These are phyloP conservation scores for Leccinum uliginosum DNA, from an alignment of 768 basidiomycete species.

Conservation along the genomic window DNA sequence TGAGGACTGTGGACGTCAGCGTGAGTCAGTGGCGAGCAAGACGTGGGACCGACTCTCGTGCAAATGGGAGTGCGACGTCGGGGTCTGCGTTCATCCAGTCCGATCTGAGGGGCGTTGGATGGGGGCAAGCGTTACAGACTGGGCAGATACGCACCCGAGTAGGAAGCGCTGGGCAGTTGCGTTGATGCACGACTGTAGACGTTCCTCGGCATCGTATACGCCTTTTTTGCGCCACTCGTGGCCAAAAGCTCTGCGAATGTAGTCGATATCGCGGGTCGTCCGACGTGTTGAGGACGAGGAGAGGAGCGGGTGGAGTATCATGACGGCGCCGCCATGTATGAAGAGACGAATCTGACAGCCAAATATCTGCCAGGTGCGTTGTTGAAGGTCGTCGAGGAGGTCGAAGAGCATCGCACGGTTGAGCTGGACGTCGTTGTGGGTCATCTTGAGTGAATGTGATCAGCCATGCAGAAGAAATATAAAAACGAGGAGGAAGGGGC, in stretches of 20 bases:
- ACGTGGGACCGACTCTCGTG: slow-evolving; percentile 45
- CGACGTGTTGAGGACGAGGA: slow-evolving; percentile 39
- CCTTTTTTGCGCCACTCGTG: slow-evolving; percentile 49
- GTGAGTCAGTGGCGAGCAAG: background rate
- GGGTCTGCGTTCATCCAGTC: slow-evolving; percentile 82
- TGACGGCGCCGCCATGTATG: slow-evolving; percentile 69
- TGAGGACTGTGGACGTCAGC: slow-evolving; percentile 16
- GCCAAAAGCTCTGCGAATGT: slow-evolving; percentile 58
- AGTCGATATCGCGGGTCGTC: slow-evolving; percentile 65
- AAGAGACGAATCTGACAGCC: slow-evolving; percentile 54
- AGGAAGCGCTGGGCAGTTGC: slow-evolving; percentile 47
- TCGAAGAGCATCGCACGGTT: slow-evolving; percentile 33
- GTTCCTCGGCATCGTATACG: slow-evolving; percentile 46
- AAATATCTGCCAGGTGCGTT: slow-evolving; percentile 43
- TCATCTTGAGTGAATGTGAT: slow-evolving; percentile 10
- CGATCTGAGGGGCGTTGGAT: slow-evolving; percentile 13
- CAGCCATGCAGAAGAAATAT: background rate
- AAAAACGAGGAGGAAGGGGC: background rate
- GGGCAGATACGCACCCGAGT: slow-evolving; percentile 36
- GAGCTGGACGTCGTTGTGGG: slow-evolving; percentile 36
- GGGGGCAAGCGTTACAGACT: background rate
- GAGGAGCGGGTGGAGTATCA: slow-evolving; percentile 56
- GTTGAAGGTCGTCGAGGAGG: slow-evolving; percentile 52
- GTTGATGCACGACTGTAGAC: slow-evolving; percentile 53
- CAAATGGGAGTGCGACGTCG: slow-evolving; percentile 66